Conservation (phyloP, 352 stramenopile species). For the Phytopythium vexans region DNA sequence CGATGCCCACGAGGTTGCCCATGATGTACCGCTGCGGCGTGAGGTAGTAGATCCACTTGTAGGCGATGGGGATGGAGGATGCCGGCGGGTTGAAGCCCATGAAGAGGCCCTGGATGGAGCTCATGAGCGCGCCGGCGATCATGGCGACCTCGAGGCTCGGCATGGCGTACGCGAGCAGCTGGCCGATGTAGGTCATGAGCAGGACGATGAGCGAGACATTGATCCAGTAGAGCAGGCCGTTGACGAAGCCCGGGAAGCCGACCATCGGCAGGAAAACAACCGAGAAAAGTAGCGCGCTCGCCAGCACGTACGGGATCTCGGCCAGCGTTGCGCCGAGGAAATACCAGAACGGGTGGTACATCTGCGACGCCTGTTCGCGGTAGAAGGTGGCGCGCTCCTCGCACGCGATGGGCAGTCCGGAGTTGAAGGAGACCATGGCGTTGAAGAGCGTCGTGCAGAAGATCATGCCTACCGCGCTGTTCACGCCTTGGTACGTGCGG, state of each 20-base stretch:
- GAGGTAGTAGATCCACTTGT: conserved; percentile 26
- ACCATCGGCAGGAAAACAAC: conserved; percentile 37
- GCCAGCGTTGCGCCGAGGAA: conserved; percentile 12
- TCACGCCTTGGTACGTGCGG: conserved; percentile 10
- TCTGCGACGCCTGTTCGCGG: conserved; percentile 66
- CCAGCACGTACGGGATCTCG: conserved; percentile 9
- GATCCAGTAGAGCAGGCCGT: conserved; percentile 26
- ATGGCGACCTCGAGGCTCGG: conserved; percentile 9
- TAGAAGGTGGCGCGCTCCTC: conserved; percentile 84
- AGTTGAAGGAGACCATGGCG: conserved; percentile 39
- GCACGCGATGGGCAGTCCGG: conserved; percentile 63
- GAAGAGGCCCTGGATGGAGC: conserved; percentile 12
- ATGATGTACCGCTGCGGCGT: conserved; percentile 29
- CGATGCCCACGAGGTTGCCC: conserved; percentile 16
- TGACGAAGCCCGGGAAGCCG: conserved; percentile 25
- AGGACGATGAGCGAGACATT: conserved; percentile 29
- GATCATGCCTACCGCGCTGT: conserved; percentile 42
- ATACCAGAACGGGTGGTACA: conserved; percentile 65
- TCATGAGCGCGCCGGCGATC: conserved; percentile 1
- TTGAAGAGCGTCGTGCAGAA: conserved; percentile 68
- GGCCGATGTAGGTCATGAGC: conserved; percentile 35
- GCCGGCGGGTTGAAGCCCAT: conserved; percentile 15
- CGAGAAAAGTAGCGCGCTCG: conserved; percentile 26
- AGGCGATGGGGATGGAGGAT: conserved; percentile 10
- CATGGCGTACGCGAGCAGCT: conserved; percentile 15